phyloP scores from a whole-genome alignment of 768 basidiomycete species.

The Psilocybe subaeruginosa region DNA sequence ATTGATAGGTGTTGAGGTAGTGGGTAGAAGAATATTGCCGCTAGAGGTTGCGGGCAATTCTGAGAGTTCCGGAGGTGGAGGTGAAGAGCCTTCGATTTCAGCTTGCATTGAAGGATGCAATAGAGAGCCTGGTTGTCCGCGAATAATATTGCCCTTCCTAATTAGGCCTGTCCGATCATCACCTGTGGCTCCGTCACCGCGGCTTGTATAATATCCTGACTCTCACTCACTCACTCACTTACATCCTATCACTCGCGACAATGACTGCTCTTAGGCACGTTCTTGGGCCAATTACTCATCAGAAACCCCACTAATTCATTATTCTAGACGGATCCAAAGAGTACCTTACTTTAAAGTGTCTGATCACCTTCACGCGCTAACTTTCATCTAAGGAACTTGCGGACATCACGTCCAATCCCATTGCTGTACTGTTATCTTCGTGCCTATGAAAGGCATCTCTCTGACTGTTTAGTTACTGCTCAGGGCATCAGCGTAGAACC shows the following conservation, averaged over 20 bases:
- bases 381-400: constrained; percentile 58
- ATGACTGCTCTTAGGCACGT: constrained; percentile 47
- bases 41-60: constrained; percentile 15
- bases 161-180: constrained; percentile 8
- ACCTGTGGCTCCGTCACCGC: not conserved
- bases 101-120: constrained; percentile 28
- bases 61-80: constrained; percentile 24
- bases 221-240: constrained; percentile 8
- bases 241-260: constrained; percentile 20
- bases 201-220: not conserved
- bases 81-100: constrained; percentile 34
- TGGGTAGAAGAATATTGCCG: constrained; percentile 9
- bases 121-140: not conserved
- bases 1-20: constrained; percentile 12
- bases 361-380: constrained; percentile 13
- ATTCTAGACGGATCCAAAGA: constrained; percentile 72
- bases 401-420: constrained; percentile 62
- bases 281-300: constrained; percentile 3
- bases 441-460: constrained; percentile 8
- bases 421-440: constrained; percentile 49
- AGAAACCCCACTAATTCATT: constrained; percentile 21
- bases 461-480: constrained; percentile 4
- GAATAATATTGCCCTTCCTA: not conserved
- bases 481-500: constrained; percentile 68
- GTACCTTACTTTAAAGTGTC: constrained; percentile 34